Conservation (phyloP, 139 green algal species). For the Micromonas commoda region DNA sequence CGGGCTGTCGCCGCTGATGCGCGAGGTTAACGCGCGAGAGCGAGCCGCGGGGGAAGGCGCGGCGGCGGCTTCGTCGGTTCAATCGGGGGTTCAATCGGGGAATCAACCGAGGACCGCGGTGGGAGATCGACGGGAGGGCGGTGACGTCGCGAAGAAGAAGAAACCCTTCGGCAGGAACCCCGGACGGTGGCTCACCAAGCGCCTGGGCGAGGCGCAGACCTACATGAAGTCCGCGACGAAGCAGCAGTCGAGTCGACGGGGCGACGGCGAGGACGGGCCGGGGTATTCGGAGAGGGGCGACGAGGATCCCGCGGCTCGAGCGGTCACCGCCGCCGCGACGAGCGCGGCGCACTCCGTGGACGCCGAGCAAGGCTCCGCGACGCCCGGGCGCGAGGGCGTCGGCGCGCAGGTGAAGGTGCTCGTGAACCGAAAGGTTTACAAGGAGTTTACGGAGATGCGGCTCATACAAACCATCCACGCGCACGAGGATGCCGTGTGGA, state of each 20-base stretch:
- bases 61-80: too few species aligned
- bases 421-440: constrained; percentile 52
- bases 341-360: not conserved
- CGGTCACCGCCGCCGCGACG: not conserved
- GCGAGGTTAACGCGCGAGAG: not conserved
- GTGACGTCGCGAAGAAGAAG: not conserved
- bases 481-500: constrained; percentile 64
- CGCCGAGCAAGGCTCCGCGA: constrained; percentile 7
- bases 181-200: constrained; percentile 22
- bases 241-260: not conserved
- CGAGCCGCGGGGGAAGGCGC: too few species aligned
- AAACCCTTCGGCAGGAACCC: not conserved
- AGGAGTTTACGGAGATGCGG: constrained; percentile 57
- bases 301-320: not conserved
- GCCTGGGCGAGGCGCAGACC: not conserved
- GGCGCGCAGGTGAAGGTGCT: constrained; percentile 50
- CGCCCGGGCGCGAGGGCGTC: not conserved
- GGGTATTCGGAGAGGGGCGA: not conserved
- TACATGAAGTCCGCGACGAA: constrained; percentile 4
- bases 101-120: not conserved
- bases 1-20: constrained; percentile 21
- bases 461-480: constrained; percentile 44
- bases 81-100: too few species aligned
- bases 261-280: not conserved
- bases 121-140: not conserved